phyloP scores from a whole-genome alignment of 2,329 filamentous ascomycete species.

The Colletotrichum godetiae region DNA sequence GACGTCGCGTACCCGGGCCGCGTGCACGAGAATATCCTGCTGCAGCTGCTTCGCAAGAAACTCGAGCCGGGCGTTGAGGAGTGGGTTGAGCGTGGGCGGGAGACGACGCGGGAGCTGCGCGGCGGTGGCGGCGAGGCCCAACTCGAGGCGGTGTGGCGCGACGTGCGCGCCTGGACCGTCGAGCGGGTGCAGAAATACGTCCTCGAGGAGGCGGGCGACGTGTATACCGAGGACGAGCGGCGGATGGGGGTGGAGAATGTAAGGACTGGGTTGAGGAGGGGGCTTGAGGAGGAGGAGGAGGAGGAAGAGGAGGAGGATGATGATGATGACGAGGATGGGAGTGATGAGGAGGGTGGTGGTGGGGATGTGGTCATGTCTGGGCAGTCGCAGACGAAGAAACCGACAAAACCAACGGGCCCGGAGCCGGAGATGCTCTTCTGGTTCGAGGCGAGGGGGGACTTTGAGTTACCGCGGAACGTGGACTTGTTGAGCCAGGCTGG shows the following conservation, averaged over 20 bases:
- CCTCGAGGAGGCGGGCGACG: conserved; percentile 61
- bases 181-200: conserved; percentile 55
- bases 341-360: conserved; percentile 58
- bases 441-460: conserved; percentile 57
- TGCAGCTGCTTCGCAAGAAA: conserved; percentile 83
- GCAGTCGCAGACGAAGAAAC: conserved; percentile 43
- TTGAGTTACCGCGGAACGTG: conserved; percentile 57
- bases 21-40: conserved; percentile 73
- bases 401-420: conserved; percentile 43
- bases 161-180: conserved; percentile 54
- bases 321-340: conserved; percentile 66
- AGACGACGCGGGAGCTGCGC: conserved; percentile 49
- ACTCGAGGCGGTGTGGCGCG: conserved; percentile 68
- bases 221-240: conserved; percentile 79
- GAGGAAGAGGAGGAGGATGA: conserved; percentile 59
- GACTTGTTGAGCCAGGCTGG: conserved; percentile 53
- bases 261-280: conserved; percentile 74
- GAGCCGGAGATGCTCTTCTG: conserved; percentile 61
- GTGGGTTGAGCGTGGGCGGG: conserved; percentile 74
- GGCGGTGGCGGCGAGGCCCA: conserved; percentile 59
- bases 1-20: conserved; percentile 79
- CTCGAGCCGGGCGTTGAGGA: conserved; percentile 82
- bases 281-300: conserved; percentile 62
- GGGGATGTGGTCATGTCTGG: conserved; percentile 52
- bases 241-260: conserved; percentile 75